These are phyloP conservation scores for Globisporangium orthogonon DNA, from an alignment of 352 stramenopile species.

Conservation along the genomic window DNA sequence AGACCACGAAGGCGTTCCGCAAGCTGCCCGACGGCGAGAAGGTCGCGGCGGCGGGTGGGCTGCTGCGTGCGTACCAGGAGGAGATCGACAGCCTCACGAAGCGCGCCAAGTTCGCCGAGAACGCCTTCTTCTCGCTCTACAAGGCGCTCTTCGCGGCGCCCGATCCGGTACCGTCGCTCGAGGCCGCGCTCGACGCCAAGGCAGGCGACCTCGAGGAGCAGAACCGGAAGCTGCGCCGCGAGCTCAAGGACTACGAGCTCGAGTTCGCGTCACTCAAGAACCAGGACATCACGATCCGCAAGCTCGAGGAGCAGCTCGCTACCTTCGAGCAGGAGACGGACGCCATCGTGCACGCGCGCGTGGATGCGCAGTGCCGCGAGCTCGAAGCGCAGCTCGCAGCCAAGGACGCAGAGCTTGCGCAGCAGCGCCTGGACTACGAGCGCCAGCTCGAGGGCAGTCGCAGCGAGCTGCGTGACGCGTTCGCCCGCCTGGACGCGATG, in stretches of 20 bases:
- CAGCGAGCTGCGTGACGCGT: constrained; percentile 52
- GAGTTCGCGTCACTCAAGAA: constrained; percentile 95
- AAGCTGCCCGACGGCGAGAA: constrained; percentile 74
- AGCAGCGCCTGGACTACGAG: constrained; percentile 78
- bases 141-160: constrained; percentile 80
- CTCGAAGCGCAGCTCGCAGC: constrained; percentile 59
- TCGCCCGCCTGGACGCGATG: constrained; percentile 81
- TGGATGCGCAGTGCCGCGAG: constrained; percentile 51
- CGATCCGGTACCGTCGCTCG: constrained; percentile 75
- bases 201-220: constrained; percentile 87
- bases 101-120: constrained; percentile 89
- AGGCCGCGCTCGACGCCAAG: constrained; percentile 43
- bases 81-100: constrained; percentile 90
- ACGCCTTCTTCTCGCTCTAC: constrained; percentile 85
- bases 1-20: constrained; percentile 81
- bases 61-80: constrained; percentile 90
- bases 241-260: constrained; percentile 91
- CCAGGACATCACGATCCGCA: constrained; percentile 96
- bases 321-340: constrained; percentile 75
- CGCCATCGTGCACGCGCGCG: constrained; percentile 48
- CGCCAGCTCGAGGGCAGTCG: constrained; percentile 55
- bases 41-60: constrained; percentile 30
- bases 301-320: constrained; percentile 89
- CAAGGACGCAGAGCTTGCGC: constrained; percentile 65
- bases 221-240: constrained; percentile 85